Conservation (phyloP, 2,329 filamentous ascomycete genomes). For the Cryphonectria parasitica region DNA sequence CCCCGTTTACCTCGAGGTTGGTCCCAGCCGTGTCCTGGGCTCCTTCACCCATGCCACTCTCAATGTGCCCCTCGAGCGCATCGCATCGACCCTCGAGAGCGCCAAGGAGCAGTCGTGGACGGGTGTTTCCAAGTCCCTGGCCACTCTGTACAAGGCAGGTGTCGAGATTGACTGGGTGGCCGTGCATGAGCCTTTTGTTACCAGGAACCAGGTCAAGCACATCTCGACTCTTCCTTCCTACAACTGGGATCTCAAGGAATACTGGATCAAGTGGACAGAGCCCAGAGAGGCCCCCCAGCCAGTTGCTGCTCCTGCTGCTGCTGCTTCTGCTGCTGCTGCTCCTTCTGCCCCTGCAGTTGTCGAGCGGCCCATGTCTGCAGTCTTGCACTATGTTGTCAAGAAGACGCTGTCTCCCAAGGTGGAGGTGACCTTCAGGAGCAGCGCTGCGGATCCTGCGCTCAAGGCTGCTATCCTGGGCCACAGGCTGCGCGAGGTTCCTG, state of each 20-base stretch:
- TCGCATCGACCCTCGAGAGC: constrained; percentile 60
- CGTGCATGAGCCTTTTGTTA: constrained; percentile 18
- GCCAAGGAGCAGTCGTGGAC: constrained; percentile 47
- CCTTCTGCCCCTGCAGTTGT: constrained; percentile 4
- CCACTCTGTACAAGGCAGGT: constrained; percentile 19
- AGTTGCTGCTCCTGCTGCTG: neutral
- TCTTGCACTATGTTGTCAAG: constrained; percentile 26
- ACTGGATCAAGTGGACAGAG: constrained; percentile 27
- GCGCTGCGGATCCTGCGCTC: constrained; percentile 19
- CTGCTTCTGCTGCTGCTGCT: constrained; percentile 5
- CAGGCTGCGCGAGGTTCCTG: constrained; percentile 22
- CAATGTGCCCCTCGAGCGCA: constrained; percentile 56
- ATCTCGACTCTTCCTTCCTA: constrained; percentile 21
- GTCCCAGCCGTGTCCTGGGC: constrained; percentile 64
- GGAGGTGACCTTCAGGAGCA: constrained; percentile 22
- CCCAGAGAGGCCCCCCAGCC: constrained; percentile 17
- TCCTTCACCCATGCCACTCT: constrained; percentile 60
- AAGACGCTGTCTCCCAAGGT: constrained; percentile 25
- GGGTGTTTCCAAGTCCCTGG: constrained; percentile 20
- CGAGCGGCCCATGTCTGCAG: constrained; percentile 21
- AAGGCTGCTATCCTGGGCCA: constrained; percentile 23
- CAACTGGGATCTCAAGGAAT: constrained; percentile 27
- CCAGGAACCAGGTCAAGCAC: constrained; percentile 17
- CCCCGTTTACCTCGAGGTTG: constrained; percentile 69
- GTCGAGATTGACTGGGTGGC: constrained; percentile 25